These are phyloP conservation scores for Trichoderma atrobrunneum DNA, from an alignment of 2,329 filamentous ascomycete species.

Conservation along the genomic window DNA sequence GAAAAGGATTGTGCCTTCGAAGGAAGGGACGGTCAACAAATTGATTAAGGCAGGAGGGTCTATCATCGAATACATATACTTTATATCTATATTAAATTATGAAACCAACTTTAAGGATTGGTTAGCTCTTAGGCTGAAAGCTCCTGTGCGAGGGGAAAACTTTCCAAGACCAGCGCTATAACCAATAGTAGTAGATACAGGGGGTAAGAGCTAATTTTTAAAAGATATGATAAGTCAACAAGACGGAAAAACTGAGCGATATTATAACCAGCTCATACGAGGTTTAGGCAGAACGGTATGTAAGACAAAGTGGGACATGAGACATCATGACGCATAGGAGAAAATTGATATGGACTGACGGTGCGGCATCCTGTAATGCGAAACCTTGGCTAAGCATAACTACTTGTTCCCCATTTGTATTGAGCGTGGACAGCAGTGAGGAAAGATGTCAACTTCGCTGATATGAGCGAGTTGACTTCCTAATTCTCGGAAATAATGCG, in stretches of 20 bases:
- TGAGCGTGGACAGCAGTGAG: neutral
- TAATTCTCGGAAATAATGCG: neutral
- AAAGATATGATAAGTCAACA: neutral
- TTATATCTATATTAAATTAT: neutral
- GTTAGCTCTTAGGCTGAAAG: neutral
- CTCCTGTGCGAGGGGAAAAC: neutral
- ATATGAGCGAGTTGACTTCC: neutral
- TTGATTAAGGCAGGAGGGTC: no score
- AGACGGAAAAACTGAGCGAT: neutral
- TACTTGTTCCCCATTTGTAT: neutral
- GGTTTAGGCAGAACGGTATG: neutral
- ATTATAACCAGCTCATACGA: neutral
- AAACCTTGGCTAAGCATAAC: no score
- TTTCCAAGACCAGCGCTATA: neutral
- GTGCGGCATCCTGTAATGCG: no score
- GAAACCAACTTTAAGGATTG: neutral
- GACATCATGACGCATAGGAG: neutral
- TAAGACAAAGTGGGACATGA: neutral
- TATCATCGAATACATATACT: neutral
- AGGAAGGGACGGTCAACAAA: no score
- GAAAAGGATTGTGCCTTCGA: no score
- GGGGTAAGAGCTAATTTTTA: neutral
- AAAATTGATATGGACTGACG: neutral
- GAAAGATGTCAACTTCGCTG: neutral
- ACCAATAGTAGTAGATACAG: neutral